Evolutionary conservation across 2,329 filamentous ascomycete genomes (phyloP).

Genomic region (Fusarium odoratissimum): DNA sequence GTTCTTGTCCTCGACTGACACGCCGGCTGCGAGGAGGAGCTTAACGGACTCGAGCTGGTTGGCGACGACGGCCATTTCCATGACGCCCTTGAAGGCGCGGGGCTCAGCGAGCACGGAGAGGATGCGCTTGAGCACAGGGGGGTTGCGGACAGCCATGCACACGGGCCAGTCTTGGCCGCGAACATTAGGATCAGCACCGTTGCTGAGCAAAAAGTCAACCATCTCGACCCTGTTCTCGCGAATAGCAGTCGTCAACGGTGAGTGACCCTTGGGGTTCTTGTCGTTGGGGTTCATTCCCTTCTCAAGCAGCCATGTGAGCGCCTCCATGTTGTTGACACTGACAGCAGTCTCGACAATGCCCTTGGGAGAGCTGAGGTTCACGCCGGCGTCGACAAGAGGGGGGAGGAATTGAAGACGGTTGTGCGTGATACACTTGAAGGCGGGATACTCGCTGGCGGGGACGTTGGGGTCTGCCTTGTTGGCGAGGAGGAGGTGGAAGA

Average conservation of each 20-base stretch:
- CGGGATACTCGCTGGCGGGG: slow-evolving; percentile 71
- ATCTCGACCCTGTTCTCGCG: slow-evolving; percentile 68
- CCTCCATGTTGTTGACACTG: slow-evolving; percentile 69
- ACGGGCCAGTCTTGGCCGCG: slow-evolving; percentile 78
- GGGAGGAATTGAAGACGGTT: slow-evolving; percentile 71
- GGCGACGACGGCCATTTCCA: slow-evolving; percentile 75
- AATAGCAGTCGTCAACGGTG: slow-evolving; percentile 74
- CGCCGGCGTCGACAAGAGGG: slow-evolving; percentile 69
- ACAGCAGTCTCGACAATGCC: slow-evolving; percentile 76
- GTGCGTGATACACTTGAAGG: slow-evolving; percentile 76
- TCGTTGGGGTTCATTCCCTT: slow-evolving; percentile 71
- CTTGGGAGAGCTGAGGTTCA: slow-evolving; percentile 67
- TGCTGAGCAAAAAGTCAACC: slow-evolving; percentile 67
- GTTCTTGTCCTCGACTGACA: slow-evolving; percentile 77
- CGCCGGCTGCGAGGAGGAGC: slow-evolving; percentile 71
- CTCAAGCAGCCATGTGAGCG: slow-evolving; percentile 69
- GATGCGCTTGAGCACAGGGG: slow-evolving; percentile 68
- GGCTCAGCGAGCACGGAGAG: slow-evolving; percentile 68
- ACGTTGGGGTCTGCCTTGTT: slow-evolving; percentile 72
- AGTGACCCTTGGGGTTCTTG: slow-evolving; percentile 66
- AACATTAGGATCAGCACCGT: slow-evolving; percentile 71
- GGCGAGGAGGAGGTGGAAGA: slow-evolving; percentile 68
- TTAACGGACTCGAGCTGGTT: slow-evolving; percentile 76
- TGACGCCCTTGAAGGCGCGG: slow-evolving; percentile 72
- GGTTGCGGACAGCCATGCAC: slow-evolving; percentile 73